Conservation (phyloP, 179 eudicot species). For the Vitellaria paradoxa region DNA sequence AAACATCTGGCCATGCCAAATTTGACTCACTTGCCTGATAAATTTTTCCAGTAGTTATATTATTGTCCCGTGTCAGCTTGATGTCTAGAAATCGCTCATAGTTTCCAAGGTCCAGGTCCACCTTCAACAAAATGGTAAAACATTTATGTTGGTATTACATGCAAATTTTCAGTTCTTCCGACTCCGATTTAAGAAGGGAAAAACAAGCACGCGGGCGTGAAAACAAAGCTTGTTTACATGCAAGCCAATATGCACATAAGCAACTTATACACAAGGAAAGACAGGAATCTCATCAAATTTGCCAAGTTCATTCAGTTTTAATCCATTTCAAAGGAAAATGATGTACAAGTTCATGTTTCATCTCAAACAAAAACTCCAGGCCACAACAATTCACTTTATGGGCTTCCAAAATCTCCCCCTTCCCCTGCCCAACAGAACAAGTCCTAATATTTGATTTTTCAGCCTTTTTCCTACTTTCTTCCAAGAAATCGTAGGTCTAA, state of each 20-base stretch:
- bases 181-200: not conserved
- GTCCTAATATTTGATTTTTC: not conserved
- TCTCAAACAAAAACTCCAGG: not conserved
- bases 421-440: not conserved
- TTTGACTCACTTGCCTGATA: constrained; percentile 60
- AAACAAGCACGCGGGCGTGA: no score
- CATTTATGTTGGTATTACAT: not conserved
- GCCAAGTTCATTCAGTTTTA: not conserved
- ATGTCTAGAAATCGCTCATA: constrained; percentile 93
- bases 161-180: constrained; percentile 14
- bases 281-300: not conserved
- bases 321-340: not conserved
- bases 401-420: not conserved
- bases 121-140: constrained; percentile 38
- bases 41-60: constrained; percentile 96
- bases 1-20: not conserved
- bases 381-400: not conserved
- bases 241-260: constrained; percentile 5
- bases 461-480: not conserved
- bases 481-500: not conserved
- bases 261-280: constrained; percentile 15
- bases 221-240: not conserved
- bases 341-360: not conserved
- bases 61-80: constrained; percentile 87
- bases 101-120: constrained; percentile 99